phyloP scores from a whole-genome alignment of 345 rosid species.

The Bretschneidera sinensis region DNA sequence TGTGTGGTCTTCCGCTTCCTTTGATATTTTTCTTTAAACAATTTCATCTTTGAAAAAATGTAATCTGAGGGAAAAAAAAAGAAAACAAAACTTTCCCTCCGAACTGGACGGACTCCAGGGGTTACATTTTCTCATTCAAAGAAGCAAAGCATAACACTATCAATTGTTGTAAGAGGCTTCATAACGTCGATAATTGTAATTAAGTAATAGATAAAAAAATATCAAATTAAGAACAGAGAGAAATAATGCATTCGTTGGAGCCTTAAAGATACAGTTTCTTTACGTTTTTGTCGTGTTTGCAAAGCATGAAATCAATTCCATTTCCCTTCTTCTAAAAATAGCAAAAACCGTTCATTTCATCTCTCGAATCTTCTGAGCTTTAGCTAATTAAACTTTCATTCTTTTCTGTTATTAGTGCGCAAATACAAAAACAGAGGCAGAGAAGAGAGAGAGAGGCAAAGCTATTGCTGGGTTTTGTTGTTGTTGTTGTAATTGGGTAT shows the following conservation, averaged over 20 bases:
- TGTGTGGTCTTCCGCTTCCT: too few species aligned
- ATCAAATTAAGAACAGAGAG: too few species aligned
- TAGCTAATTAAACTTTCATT: neutral
- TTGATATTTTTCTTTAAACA: too few species aligned
- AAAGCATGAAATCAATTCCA: neutral
- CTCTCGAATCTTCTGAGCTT: neutral
- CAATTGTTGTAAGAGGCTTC: neutral
- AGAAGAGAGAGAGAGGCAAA: neutral
- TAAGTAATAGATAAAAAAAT: too few species aligned
- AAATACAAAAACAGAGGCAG: neutral
- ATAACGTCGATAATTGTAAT: neutral
- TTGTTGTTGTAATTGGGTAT: too few species aligned
- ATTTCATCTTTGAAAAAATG: too few species aligned
- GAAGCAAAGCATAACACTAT: neutral
- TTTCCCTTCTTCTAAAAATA: neutral
- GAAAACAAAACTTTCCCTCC: too few species aligned
- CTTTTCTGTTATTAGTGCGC: neutral
- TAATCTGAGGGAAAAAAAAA: too few species aligned
- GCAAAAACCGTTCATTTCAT: neutral
- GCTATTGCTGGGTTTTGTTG: neutral
- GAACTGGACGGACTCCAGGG: neutral
- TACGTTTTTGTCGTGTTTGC: neutral
- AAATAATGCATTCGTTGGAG: neutral
- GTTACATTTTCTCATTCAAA: neutral
- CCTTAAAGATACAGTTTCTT: neutral